Percentiles rank a stretch among this genome's conserved stretches.
Conservation (phyloP, 371 early-diverging fungal genomes). For the Haplosporangium sp. region DNA sequence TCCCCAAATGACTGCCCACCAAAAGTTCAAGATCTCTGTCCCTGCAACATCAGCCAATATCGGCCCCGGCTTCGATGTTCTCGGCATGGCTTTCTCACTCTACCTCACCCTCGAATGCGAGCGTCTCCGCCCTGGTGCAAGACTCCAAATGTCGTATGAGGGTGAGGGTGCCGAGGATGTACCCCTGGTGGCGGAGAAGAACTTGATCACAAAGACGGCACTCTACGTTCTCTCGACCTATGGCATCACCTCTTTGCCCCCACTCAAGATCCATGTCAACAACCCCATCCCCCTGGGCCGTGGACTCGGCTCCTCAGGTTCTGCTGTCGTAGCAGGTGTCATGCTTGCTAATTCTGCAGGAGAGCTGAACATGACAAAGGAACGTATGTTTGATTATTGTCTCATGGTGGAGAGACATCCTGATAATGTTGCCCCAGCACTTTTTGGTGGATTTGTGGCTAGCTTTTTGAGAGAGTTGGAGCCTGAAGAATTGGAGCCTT, state of each 20-base stretch:
- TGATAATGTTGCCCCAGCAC: slow-evolving; percentile 94
- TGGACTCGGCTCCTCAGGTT: slow-evolving; percentile 95
- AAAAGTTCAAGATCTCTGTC: slow-evolving; percentile 79
- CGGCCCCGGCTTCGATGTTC: slow-evolving; percentile 96
- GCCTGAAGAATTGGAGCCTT: slow-evolving; percentile 63
- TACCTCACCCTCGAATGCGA: slow-evolving; percentile 76
- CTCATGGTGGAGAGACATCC: slow-evolving; percentile 95
- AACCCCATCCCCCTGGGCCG: slow-evolving; percentile 96
- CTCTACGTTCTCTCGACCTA: slow-evolving; percentile 83
- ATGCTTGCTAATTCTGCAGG: slow-evolving; percentile 84
- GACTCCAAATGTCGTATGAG: slow-evolving; percentile 75
- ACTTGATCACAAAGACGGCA: slow-evolving; percentile 92
- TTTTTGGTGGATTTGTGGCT: slow-evolving; percentile 94
- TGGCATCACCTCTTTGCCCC: slow-evolving; percentile 68
- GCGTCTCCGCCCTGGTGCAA: slow-evolving; percentile 46
- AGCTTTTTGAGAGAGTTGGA: slow-evolving; percentile 75
- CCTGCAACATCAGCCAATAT: slow-evolving; percentile 97
- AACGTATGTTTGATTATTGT: slow-evolving; percentile 87
- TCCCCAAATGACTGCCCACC: slow-evolving; percentile 31
- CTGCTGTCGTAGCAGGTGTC: slow-evolving; percentile 96
- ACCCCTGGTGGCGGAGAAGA: slow-evolving; percentile 78
- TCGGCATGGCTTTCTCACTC: slow-evolving; percentile 91
- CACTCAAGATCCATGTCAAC: slow-evolving; percentile 75
- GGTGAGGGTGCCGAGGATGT: slow-evolving; percentile 86
- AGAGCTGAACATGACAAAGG: slow-evolving; percentile 70